phyloP scores from a whole-genome alignment of 805 yeast species.

The Pichia rugopelliculosa region DNA sequence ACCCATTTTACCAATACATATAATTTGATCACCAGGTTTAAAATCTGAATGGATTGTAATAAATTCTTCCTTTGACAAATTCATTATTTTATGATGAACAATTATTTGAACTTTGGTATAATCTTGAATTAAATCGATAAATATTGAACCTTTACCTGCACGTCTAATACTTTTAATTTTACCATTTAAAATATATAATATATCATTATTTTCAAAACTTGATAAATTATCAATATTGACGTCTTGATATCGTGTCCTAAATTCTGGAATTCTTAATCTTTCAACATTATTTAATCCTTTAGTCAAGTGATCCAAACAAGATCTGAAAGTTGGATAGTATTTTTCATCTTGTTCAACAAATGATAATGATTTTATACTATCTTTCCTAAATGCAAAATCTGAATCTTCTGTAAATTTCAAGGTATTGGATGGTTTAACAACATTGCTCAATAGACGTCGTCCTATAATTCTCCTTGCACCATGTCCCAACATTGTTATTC shows the following conservation, averaged over 20 bases:
- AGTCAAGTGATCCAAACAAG: conserved; percentile 2
- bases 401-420: conserved; percentile 20
- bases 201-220: conserved; percentile 17
- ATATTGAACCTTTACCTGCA: conserved; percentile 62
- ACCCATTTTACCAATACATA: conserved; percentile 65
- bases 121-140: conserved; percentile 65
- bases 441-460: neutral
- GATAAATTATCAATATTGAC: conserved; percentile 19
- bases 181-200: conserved; percentile 39
- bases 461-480: neutral
- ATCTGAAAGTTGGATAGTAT: conserved; percentile 22
- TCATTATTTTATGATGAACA: conserved; percentile 44
- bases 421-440: neutral
- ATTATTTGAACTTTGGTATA: conserved; percentile 51
- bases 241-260: conserved; percentile 26
- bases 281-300: neutral
- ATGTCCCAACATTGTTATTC: neutral
- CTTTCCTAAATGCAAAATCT: conserved; percentile 29
- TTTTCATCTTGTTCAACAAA: conserved; percentile 16
- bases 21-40: conserved; percentile 66
- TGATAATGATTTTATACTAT: conserved; percentile 10
- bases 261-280: conserved; percentile 33
- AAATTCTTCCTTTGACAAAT: conserved; percentile 36
- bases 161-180: conserved; percentile 49
- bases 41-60: conserved; percentile 33